Evolutionary conservation across 2,329 filamentous ascomycete species (phyloP).

Genomic region (Penicillium griseofulvum): DNA sequence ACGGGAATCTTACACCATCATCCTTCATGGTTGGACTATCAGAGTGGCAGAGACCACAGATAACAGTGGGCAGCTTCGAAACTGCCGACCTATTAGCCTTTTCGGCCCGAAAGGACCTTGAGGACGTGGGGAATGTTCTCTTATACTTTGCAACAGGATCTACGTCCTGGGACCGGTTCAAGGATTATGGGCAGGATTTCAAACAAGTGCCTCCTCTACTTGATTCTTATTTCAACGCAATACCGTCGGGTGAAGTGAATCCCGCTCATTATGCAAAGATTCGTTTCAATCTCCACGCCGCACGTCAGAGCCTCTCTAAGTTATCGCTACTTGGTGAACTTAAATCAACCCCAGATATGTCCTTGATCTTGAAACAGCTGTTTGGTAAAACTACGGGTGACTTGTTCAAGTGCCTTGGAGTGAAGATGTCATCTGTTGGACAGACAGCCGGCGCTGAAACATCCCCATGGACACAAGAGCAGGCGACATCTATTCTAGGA

Average conservation of each 20-base stretch:
- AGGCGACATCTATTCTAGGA: not conserved
- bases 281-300: not conserved
- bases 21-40: constrained; percentile 10
- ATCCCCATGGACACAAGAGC: not conserved
- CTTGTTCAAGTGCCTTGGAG: not conserved
- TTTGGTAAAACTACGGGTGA: not conserved
- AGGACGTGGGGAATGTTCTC: constrained; percentile 10
- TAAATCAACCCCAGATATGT: not conserved
- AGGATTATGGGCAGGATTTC: not conserved
- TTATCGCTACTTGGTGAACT: not conserved
- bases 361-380: not conserved
- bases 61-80: constrained; percentile 7
- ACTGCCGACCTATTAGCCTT: not conserved
- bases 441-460: not conserved
- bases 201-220: not conserved
- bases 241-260: not conserved
- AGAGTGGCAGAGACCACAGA: constrained; percentile 10
- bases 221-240: not conserved
- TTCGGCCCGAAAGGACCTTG: constrained; percentile 3
- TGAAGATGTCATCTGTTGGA: not conserved
- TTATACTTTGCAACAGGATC: constrained; percentile 9
- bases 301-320: not conserved
- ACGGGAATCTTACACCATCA: constrained; percentile 9
- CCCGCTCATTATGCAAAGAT: not conserved
- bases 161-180: constrained; percentile 8